Base-by-base conservation (phyloP, 768 basidiomycete species). In the Amanita brunnescens region DNA sequence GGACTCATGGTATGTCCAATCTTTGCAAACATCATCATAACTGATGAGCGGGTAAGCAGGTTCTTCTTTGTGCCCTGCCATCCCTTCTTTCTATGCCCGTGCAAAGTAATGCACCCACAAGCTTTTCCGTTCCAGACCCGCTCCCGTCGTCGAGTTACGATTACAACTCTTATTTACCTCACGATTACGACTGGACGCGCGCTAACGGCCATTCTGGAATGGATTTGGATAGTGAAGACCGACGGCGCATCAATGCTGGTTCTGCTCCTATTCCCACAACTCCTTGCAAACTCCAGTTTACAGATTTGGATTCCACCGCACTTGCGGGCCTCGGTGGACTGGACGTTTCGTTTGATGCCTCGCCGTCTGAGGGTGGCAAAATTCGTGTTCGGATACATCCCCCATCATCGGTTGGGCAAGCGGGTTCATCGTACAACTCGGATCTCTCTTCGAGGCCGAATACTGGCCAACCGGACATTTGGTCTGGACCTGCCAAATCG, bases 21-120 rank as follows among this genome's bases (percentile, higher is more conserved):
- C 50, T 54, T 20, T 50, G 1, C 13, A 14, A 13, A 34, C 12
- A 32, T 44, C 41, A 16, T n/a, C 7, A n/a, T 42, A 24, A 32
- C 38, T 53, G 23, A 49, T 34, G 42, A 44, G 23, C 40, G 14
- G 37, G 29, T 33, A 71, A 69, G 68, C 72, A 87, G 80, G 85
- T 86, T 58, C 76, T 90, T 41, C 74, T 89, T 39, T 89, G 85
- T 58, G 85, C 85, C 2, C 75, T 90, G 23, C 87, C 87, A 13
- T 78, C 81, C 18, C 74, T 90, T 39, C 75, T 89, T 48, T 82
- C 86, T 18, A 71, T 86, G 68, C 76, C 83, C 45, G 68, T 79
- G 55, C 79, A 82, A 54, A 70, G 74, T 18, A 59, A 76, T 21
- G 58, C 80, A 10, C 79, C 80, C 44, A 73, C 78, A 41, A 72